These are phyloP conservation scores for Parmelia sp. DNA, from an alignment of 495 filamentous ascomycete genomes.

Conservation along the genomic window DNA sequence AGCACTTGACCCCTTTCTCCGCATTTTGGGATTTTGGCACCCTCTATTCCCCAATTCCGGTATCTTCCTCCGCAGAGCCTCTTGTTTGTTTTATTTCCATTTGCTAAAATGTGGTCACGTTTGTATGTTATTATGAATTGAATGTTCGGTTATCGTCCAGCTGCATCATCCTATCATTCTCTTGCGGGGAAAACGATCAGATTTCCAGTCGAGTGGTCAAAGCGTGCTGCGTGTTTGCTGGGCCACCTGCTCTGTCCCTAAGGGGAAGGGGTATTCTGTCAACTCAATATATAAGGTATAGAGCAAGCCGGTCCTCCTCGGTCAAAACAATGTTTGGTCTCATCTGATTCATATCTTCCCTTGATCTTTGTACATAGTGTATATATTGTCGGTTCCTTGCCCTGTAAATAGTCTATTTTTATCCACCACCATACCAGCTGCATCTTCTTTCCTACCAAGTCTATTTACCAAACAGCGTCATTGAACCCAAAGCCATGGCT, in stretches of 20 bases:
- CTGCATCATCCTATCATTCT: background rate
- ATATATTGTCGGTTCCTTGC: constrained; percentile 6
- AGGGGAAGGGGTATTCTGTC: background rate
- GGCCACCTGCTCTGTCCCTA: background rate
- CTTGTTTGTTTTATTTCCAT: too few relatives aligned
- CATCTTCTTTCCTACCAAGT: background rate
- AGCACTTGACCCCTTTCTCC: background rate
- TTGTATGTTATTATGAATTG: background rate
- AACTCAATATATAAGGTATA: background rate
- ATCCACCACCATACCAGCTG: background rate
- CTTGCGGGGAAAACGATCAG: too few relatives aligned
- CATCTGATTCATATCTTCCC: background rate
- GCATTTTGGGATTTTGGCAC: too few relatives aligned
- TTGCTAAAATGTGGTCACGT: background rate
- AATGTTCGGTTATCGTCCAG: background rate
- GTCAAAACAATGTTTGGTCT: background rate
- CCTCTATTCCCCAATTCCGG: too few relatives aligned
- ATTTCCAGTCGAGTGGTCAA: too few relatives aligned
- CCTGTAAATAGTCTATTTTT: constrained; percentile 7
- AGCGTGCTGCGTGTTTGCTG: background rate
- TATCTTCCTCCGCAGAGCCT: too few relatives aligned
- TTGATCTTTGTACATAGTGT: constrained; percentile 10
- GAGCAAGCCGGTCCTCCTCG: background rate
- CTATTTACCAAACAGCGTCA: background rate
- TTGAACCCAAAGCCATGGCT: constrained; percentile 29